Percentiles rank a stretch among this genome's conserved stretches.
phyloP scores from a whole-genome alignment of 2,329 filamentous ascomycete genomes.

The Harringtonia aguacate region DNA sequence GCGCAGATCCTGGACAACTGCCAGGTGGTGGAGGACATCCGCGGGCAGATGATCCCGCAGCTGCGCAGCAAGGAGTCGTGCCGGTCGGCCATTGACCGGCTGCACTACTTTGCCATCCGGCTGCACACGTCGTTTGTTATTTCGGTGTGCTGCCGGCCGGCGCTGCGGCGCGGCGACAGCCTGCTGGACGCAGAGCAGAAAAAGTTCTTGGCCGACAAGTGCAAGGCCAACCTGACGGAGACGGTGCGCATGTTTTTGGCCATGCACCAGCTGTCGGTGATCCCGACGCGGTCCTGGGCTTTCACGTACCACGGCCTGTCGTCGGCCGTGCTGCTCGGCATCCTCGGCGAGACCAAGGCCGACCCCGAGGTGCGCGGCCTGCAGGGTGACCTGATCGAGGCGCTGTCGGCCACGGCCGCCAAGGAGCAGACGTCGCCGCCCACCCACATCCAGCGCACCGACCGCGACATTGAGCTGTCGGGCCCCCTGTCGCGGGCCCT shows the following conservation, averaged over 20 bases:
- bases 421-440: slow-evolving; percentile 47
- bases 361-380: slow-evolving; percentile 53
- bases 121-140: slow-evolving; percentile 56
- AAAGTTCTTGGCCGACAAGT: slow-evolving; percentile 42
- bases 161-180: slow-evolving; percentile 42
- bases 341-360: slow-evolving; percentile 51
- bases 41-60: slow-evolving; percentile 35
- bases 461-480: slow-evolving; percentile 51
- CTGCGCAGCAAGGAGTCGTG: slow-evolving; percentile 51
- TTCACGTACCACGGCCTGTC: slow-evolving; percentile 59
- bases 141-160: slow-evolving; percentile 53
- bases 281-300: slow-evolving; percentile 56
- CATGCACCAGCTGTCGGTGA: slow-evolving; percentile 57
- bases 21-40: slow-evolving; percentile 40
- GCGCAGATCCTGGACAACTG: slow-evolving; percentile 48
- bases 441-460: slow-evolving; percentile 40
- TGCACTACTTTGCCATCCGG: slow-evolving; percentile 54
- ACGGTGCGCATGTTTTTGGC: slow-evolving; percentile 59
- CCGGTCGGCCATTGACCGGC: slow-evolving; percentile 50
- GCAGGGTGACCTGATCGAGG: slow-evolving; percentile 53
- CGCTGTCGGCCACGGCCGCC: slow-evolving; percentile 52
- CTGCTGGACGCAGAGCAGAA: slow-evolving; percentile 42
- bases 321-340: slow-evolving; percentile 52
- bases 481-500: slow-evolving; percentile 51
- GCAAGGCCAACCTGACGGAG: slow-evolving; percentile 52